Base-by-base conservation (phyloP, 768 basidiomycete genomes). In the Lentinula guzmanii region DNA sequence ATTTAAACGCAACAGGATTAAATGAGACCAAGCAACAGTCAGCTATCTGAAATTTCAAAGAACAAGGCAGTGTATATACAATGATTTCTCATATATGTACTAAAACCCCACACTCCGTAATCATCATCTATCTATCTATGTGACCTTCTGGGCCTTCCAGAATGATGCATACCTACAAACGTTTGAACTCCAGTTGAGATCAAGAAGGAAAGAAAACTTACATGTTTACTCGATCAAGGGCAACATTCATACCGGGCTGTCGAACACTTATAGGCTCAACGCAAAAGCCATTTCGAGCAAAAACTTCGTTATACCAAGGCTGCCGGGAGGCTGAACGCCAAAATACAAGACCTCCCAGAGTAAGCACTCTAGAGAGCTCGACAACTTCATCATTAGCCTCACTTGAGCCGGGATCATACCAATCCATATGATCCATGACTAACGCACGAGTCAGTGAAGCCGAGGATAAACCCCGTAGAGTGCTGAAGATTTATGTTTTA, bases 371-470 rank as follows among this genome's bases (percentile, higher is more conserved):
- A 31, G 70, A 72, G 54, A 85, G 73, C 61, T 84, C 77, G 1
- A 68, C 65, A 46, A 83, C 75, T 65, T 85, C 83, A 6, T 73
- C 74, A 33, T 81, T 79, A 3, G 68, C 71, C 35, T 81, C 79
- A 53, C 71, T 67, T 28, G 75, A 70, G 2, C 75, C 72, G 1
- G 79, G 79, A 0, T 76, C 64, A 45, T 79, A 77, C 72, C 75
- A 78, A 65, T 83, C 82, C 58, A 85, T 74, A 33, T 82, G 81
- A 65, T 86, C 85, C 85, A 86, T 86, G 58, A 86, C 72, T 18
- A 86, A 76, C 10, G 81, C 77, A 16, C 81, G 78, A 31, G 83
- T 84, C 53, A 86, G 74, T 2, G 77, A 77, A 9, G 67, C 69
- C 16, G 73, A 64, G 0, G 70, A 71, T 15, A 85, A 73, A 7